Evolutionary conservation across 2,329 filamentous ascomycete species (phyloP), one percentile per base, ranked within the genome.

Genomic region (Aureobasidium sp.): DNA sequence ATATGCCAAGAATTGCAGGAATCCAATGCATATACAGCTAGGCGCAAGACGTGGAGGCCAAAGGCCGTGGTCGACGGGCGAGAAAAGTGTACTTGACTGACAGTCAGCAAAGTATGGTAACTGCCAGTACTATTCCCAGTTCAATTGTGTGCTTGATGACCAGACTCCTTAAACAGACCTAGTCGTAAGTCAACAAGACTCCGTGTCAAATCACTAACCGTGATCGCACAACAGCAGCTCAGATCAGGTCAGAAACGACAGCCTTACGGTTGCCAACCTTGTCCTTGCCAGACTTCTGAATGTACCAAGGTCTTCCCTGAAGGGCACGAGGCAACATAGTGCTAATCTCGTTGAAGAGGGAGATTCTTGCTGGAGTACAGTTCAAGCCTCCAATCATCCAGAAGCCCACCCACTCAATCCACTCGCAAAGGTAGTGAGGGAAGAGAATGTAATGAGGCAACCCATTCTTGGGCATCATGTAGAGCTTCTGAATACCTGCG

Each of bases 401-500:
- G 68, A 90, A 98, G 0, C 93, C 93, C 3, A 79, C 69, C 93
- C 93, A 98, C 75, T 98, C 93, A 50, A 95, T 68, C 93, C 93
- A 98, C 72, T 98, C 93, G 65, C 85, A 86, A n/a, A 95, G 76
- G 68, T 96, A 98, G 68, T 98, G 93, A 60, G 93, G 90, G 68
- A 85, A 95, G 55, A 97, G 77, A 65, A 95, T 80, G 63, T 83
- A 85, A 59, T 79, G 76, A 71, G 97, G 98, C 45, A 95, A 71
- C 0, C 90, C 90, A 47, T 85, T 85, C 64, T 88, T 75, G 0
- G 93, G 93, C 49, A 98, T 80, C 71, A 87, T 82, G 68, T 97
- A 97, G 57, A 94, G 80, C 71, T 93, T 95, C 40, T 86, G 79
- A 57, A 87, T 83, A 14, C 74, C 75, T 55, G 76, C 67, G 27